Percentiles rank a stretch among this genome's conserved stretches.
Evolutionary conservation across 73 alveolate genomes (phyloP).

Genomic region (Paramecium sonneborni): DNA sequence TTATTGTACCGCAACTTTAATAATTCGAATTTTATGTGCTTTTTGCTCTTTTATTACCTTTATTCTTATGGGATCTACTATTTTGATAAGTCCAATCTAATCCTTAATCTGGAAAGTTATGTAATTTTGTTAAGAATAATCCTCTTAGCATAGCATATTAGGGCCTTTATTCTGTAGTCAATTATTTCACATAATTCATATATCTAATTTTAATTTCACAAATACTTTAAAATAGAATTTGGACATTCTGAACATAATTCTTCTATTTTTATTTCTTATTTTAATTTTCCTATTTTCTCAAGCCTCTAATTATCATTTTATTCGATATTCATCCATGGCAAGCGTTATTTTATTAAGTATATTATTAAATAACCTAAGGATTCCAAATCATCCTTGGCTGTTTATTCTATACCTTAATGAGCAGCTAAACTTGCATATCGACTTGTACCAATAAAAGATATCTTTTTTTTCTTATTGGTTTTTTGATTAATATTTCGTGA

Average conservation of each 20-base stretch:
- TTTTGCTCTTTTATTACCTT: neutral
- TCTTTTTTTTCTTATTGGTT: neutral
- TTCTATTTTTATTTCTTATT: conserved; percentile 21
- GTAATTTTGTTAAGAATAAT: neutral
- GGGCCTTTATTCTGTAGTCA: neutral
- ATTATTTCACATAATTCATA: conserved; percentile 19
- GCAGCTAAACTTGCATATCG: conserved; percentile 75
- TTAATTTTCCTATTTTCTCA: conserved; percentile 42
- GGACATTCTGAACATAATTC: conserved; percentile 52
- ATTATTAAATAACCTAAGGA: conserved; percentile 74
- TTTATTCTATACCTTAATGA: conserved; percentile 73
- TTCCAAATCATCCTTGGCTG: conserved; percentile 77
- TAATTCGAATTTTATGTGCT: neutral
- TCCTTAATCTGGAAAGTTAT: neutral
- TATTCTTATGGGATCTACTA: neutral
- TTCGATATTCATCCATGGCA: conserved; percentile 76
- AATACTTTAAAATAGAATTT: neutral
- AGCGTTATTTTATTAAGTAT: conserved; percentile 64
- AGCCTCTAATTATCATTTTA: conserved; percentile 31
- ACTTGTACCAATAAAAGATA: conserved; percentile 76
- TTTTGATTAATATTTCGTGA: conserved; percentile 42
- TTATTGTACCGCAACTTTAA: neutral
- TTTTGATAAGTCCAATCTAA: neutral
- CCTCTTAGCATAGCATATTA: conserved; percentile 32
- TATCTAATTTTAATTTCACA: neutral